phyloP scores from a whole-genome alignment of 1,284 basidiomycete species.

The Fomitopsis palustris region DNA sequence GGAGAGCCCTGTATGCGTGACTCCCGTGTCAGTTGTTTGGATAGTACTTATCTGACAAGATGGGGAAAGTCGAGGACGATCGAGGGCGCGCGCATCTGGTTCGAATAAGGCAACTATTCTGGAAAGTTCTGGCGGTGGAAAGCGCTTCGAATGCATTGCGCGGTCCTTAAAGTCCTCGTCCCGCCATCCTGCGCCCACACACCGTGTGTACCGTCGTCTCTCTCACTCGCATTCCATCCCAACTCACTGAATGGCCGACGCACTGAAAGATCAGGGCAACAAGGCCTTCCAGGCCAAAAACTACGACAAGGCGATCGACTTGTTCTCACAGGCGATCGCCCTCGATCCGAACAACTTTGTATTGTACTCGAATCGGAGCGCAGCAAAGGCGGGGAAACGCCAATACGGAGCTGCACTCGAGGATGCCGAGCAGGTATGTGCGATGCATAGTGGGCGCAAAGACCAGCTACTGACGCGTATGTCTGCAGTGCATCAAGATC shows the following conservation, averaged over 20 bases:
- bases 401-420: slow-evolving; percentile 76
- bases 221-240: background rate
- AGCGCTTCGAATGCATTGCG: background rate
- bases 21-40: no score
- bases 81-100: background rate
- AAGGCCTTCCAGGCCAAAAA: slow-evolving; percentile 94
- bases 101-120: background rate
- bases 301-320: slow-evolving; percentile 84
- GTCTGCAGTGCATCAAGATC: slow-evolving; percentile 68
- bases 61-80: background rate
- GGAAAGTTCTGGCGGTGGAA: background rate
- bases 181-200: background rate
- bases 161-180: slow-evolving; percentile 1
- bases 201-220: background rate
- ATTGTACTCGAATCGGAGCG: slow-evolving; percentile 91
- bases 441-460: background rate
- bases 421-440: slow-evolving; percentile 85
- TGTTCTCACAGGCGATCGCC: slow-evolving; percentile 86
- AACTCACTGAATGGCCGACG: slow-evolving; percentile 29
- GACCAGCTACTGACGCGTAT: background rate
- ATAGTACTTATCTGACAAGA: background rate
- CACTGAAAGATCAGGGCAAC: slow-evolving; percentile 92
- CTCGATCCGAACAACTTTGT: slow-evolving; percentile 86
- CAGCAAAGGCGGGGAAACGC: slow-evolving; percentile 83
- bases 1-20: no score